A percentile compares a stretch with the other conserved stretches of the same genome.
Evolutionary conservation across 2,329 filamentous ascomycete genomes (phyloP).

Genomic region (Beauveria sp.): DNA sequence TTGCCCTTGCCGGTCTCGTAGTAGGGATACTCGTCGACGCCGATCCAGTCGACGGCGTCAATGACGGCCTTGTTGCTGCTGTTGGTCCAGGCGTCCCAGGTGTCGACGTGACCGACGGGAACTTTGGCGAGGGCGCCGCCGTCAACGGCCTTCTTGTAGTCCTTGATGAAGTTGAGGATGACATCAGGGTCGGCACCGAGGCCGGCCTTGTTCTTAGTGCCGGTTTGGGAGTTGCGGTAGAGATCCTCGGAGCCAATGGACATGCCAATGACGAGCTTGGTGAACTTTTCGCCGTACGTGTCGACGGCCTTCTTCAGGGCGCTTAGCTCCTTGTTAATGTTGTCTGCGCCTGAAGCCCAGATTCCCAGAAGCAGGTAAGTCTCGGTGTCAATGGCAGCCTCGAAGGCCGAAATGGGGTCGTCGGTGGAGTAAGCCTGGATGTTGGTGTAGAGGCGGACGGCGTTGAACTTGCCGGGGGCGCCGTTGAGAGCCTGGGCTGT

Average conservation of each 20-base stretch:
- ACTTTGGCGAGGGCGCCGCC: constrained; percentile 34
- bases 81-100: constrained; percentile 58
- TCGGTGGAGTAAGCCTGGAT: constrained; percentile 57
- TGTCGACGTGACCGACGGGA: constrained; percentile 60
- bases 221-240: constrained; percentile 54
- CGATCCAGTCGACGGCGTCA: constrained; percentile 55
- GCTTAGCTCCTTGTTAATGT: constrained; percentile 51
- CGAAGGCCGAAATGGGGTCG: constrained; percentile 74
- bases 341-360: constrained; percentile 49
- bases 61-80: constrained; percentile 51
- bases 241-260: constrained; percentile 62
- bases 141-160: constrained; percentile 52
- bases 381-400: constrained; percentile 56
- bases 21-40: constrained; percentile 60
- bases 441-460: constrained; percentile 60
- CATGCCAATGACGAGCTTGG: constrained; percentile 54
- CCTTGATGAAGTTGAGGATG: constrained; percentile 58
- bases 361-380: constrained; percentile 57
- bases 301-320: constrained; percentile 50
- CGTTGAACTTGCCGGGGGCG: constrained; percentile 47
- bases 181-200: constrained; percentile 50
- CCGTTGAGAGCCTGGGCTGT: constrained; percentile 32
- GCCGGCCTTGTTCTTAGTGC: constrained; percentile 53
- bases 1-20: constrained; percentile 52
- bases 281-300: constrained; percentile 41